Base-by-base conservation (phyloP, 2,329 filamentous ascomycete genomes). In the Pyrenophora tritici-repentis region DNA sequence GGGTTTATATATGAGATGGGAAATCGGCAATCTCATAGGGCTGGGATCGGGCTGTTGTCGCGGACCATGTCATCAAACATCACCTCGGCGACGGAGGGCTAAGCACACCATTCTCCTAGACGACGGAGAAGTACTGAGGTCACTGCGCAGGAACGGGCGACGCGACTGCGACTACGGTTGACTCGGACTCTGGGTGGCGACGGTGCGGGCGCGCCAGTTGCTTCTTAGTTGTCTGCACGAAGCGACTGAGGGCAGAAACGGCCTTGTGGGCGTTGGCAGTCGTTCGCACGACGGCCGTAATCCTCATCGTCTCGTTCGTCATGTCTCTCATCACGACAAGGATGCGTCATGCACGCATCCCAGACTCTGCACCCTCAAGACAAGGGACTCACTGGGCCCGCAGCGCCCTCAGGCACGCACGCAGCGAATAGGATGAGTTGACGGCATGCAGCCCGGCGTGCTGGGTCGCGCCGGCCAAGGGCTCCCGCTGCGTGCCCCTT, bases 391-490 rank as follows among this genome's bases (percentile, higher is more conserved):
- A 20, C 18, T 20, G 18, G 18, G 5, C 18, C 18, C 18, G 18
- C 18, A 20, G 18, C 18, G 3, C 18, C 3, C 18, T 18, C 36
- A 38, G 10, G 10, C 24, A 14, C 6, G 2, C 13, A n/a, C 14
- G 18, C 51, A 45, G 39, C 62, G 50, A 65, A 58, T 63, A 13
- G 42, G 37, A 40, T n/a, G 34, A 14, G 18, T 36, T 29, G 50
- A 37, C 37, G 46, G 20, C 31, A 35, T 40, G 40, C 47, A 47
- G 36, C 46, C 59, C 62, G 55, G 47, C 41, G 41, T 8, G 40
- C 53, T 58, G 62, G 57, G 41, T 43, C 43, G 47, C 35, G 50
- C 53, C 52, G 48, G 42, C 40, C 33, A 48, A 18, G 42, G 40
- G 13, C 38, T 52, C 47, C 56, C 56, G 56, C 24, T 22, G 41